Evolutionary conservation across 2,329 filamentous ascomycete species (phyloP).

Genomic region (Fusarium metavorans): DNA sequence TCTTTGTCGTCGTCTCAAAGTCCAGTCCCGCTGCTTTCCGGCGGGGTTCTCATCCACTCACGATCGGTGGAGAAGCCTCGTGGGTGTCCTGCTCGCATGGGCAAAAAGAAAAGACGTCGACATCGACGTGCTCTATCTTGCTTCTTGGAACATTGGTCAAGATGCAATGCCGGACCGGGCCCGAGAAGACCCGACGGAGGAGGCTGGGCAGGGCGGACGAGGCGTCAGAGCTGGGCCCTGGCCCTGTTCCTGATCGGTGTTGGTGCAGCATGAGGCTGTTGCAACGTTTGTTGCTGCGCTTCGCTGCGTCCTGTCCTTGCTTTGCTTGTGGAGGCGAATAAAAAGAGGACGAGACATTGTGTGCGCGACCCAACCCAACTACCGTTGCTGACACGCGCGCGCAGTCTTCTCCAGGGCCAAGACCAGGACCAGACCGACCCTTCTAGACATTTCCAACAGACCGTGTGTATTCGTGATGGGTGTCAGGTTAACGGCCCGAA

Average conservation of each 20-base stretch:
- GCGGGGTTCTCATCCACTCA: slow-evolving; percentile 38
- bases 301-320: neutral
- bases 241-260: slow-evolving; percentile 10
- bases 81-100: slow-evolving; percentile 26
- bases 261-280: slow-evolving; percentile 29
- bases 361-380: slow-evolving; percentile 1
- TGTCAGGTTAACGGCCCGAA: slow-evolving; percentile 7
- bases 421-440: neutral
- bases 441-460: slow-evolving; percentile 27
- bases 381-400: neutral
- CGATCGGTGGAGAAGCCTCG: slow-evolving; percentile 41
- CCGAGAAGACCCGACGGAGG: slow-evolving; percentile 38
- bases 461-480: neutral
- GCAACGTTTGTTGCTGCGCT: slow-evolving; percentile 1
- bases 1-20: neutral
- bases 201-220: slow-evolving; percentile 17
- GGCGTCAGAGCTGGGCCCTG: neutral
- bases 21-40: slow-evolving; percentile 22
- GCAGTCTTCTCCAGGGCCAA: neutral
- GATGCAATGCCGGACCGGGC: slow-evolving; percentile 32
- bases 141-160: neutral
- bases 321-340: slow-evolving; percentile 3
- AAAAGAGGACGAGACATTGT: neutral
- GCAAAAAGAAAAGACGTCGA: neutral
- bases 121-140: neutral